Conservation (phyloP, 306 rosid species). For the Vigna unguiculata region DNA sequence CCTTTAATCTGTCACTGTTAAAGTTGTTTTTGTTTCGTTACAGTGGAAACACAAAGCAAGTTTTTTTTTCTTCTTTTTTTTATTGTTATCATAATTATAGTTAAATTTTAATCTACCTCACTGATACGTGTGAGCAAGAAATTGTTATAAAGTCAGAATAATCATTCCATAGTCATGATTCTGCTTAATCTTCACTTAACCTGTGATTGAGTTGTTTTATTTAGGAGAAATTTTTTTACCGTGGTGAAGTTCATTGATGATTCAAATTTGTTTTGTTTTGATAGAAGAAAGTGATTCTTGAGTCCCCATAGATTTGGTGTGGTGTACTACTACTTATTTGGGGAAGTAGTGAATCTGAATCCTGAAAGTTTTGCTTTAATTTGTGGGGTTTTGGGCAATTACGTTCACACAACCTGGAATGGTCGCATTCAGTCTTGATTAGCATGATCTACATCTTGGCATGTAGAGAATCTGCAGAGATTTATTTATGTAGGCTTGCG, state of each 20-base stretch:
- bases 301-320: background rate
- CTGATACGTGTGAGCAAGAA: background rate
- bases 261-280: conserved; percentile 25
- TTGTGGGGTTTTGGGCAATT: conserved; percentile 26
- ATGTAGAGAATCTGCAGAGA: conserved; percentile 22
- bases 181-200: background rate
- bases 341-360: conserved; percentile 36
- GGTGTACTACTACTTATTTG: background rate
- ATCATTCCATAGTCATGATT: background rate
- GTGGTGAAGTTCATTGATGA: conserved; percentile 28
- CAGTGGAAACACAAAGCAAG: conserved; percentile 12
- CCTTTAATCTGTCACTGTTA: conserved; percentile 26
- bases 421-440: conserved; percentile 37
- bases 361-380: background rate
- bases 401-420: conserved; percentile 1
- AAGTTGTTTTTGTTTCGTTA: conserved; percentile 29
- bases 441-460: conserved; percentile 35
- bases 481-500: no score
- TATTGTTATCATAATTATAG: conserved; percentile 4
- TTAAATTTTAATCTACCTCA: background rate
- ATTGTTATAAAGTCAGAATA: background rate
- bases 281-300: background rate
- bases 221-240: background rate
- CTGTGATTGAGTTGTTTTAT: background rate
- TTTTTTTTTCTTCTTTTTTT: background rate